Evolutionary conservation across 2,329 filamentous ascomycete genomes (phyloP).

Genomic region (Exophiala alcalophila): DNA sequence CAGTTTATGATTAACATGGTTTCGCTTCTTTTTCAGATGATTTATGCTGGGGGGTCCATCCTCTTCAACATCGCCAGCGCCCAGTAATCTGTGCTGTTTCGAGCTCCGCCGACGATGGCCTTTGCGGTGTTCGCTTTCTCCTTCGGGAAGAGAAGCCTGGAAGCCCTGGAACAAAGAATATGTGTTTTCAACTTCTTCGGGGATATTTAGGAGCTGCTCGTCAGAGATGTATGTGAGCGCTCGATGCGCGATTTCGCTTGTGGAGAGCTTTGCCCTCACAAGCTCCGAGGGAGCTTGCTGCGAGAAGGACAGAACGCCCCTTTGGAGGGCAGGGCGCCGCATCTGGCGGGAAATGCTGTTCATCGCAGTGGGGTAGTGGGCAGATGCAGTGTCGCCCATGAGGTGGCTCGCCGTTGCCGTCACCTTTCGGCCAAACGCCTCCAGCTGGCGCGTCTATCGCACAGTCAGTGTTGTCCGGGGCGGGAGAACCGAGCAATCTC

Average conservation of each 20-base stretch:
- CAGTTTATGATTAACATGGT: slow-evolving; percentile 75
- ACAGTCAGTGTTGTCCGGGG: slow-evolving; percentile 18
- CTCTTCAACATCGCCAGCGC: slow-evolving; percentile 56
- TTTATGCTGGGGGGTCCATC: slow-evolving; percentile 65
- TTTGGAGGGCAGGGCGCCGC: slow-evolving; percentile 76
- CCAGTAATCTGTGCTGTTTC: slow-evolving; percentile 71
- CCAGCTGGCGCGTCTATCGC: slow-evolving; percentile 74
- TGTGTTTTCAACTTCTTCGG: slow-evolving; percentile 75
- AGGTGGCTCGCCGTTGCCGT: slow-evolving; percentile 89
- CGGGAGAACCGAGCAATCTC: background rate
- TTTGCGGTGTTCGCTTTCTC: slow-evolving; percentile 61
- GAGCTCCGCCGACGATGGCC: slow-evolving; percentile 67
- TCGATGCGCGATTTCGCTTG: slow-evolving; percentile 88
- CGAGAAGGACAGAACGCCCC: slow-evolving; percentile 86
- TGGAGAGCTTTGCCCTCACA: slow-evolving; percentile 85
- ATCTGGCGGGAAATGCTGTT: slow-evolving; percentile 86
- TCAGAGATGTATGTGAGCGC: slow-evolving; percentile 85
- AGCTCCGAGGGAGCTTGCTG: slow-evolving; percentile 90
- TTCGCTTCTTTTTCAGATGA: slow-evolving; percentile 76
- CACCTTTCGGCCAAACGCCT: slow-evolving; percentile 91
- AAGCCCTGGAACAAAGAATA: slow-evolving; percentile 98
- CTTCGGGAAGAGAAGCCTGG: slow-evolving; percentile 79
- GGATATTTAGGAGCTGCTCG: slow-evolving; percentile 84
- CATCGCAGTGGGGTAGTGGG: slow-evolving; percentile 82
- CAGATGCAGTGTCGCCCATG: slow-evolving; percentile 61